Base-by-base conservation (phyloP, 139 green algal species). In the Chlamydomonas sp. region DNA sequence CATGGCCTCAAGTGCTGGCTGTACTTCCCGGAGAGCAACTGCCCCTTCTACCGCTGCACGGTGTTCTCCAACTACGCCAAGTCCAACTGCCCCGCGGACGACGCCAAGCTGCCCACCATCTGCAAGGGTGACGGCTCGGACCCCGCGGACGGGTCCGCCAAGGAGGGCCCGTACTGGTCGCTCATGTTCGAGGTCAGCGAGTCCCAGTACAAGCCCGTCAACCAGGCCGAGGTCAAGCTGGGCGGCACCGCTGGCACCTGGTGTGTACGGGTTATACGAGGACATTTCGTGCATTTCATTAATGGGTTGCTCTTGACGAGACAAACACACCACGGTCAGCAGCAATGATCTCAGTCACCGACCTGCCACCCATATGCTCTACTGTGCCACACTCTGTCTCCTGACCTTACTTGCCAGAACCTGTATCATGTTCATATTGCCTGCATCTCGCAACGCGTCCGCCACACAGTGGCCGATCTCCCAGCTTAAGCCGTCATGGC, bases 161-260 rank as follows among this genome's bases (percentile, higher is more conserved):
- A 80, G 71, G 78, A 82, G 49, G 96, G 95, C 0, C 96, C 96
- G 31, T 99, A 97, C 91, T 98, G 97, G 96, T 98, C 95, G 12
- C 94, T 99, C 64, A 98, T 99, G 97, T 99, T 99, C 91, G 97
- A 99, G 93, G 93, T 98, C 66, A 95, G 89, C 62, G 94, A 98
- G 92, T 94, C 90, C 63, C 78, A 94, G 73, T 93, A 90, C 85
- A 98, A 98, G 93, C 95, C 96, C 5, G 92, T 98, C 58, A 85
- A 94, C 79, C 91, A 96, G 89, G 83, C 93, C 63, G 59, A 62
- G 0, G 87, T 94, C 49, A 78, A 81, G 69, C 90, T 98, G 59
- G 96, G 89, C 16, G 96, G 96, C 75, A 87, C 83, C 6, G 80
- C 84, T 4, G 88, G 90, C 85, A 89, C 83, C 60, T 93, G 91